Base-by-base conservation (phyloP, 139 green algal species). In the Yamagishiella unicocca region DNA sequence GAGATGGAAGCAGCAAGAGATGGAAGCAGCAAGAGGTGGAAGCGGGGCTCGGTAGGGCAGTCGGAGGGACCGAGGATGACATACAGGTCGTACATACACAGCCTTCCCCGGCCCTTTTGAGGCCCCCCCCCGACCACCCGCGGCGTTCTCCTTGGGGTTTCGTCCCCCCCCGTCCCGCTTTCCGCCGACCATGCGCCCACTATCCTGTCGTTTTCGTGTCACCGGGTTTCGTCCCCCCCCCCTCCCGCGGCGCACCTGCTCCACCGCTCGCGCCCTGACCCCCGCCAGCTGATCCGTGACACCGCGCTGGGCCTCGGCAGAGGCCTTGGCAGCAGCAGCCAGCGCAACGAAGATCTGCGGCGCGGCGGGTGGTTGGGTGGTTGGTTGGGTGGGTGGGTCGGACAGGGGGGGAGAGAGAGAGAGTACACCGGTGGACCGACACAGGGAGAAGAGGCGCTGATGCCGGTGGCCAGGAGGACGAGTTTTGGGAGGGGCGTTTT, bases 231-330 rank as follows among this genome's bases (percentile, higher is more conserved):
- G n/a, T n/a, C n/a, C n/a, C 29, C 21, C 58, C 58, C 58, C 14
- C 58, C 6, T 6, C 58, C 17, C 58, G 4, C 35, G 5, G 21
- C 53, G 33, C 77, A 84, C 77, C 77, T 84, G 77, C 77, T 84
- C 55, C 58, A 38, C 14, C 29, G 55, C 58, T 14, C 77, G 40
- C 4, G 55, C 58, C 55, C 31, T 40, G 24, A 84, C 77, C 8
- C 24, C 58, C 55, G 77, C 58, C 79, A 85, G 79, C 62, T 76
- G 55, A 29, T 76, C 62, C 40, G 12, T 38, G 45, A 87, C 31
- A 1, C 14, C 50, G 22, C 81, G 81, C 64, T 87, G 81, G 31
- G 45, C 45, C 81, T 79, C 81, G 12, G 22, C 45, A 21, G 61
- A 58, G 27, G 17, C 17, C 6, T 71, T 71, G 40, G 61, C 79